These are phyloP conservation scores for Penicillium nordicum DNA, from an alignment of 2,329 filamentous ascomycete genomes.

Conservation along the genomic window DNA sequence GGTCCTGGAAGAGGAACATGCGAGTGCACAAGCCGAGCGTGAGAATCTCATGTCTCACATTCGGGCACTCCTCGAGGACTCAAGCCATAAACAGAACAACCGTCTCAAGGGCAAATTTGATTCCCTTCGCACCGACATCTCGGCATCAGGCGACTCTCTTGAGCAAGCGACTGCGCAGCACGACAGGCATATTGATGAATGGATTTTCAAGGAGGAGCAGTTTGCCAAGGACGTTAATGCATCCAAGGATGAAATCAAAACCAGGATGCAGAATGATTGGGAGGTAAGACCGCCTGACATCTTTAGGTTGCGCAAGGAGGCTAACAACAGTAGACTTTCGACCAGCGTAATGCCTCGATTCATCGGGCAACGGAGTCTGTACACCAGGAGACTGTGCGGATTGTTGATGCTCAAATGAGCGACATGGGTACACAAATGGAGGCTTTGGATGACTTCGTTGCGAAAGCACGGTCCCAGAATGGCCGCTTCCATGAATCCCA, in stretches of 20 bases:
- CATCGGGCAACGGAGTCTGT: conserved; percentile 80
- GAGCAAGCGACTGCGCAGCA: conserved; percentile 65
- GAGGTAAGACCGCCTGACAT: conserved; percentile 51
- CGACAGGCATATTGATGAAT: conserved; percentile 67
- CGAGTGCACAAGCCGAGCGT: conserved; percentile 69
- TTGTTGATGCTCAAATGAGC: conserved; percentile 83
- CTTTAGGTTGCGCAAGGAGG: neutral
- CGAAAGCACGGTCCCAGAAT: conserved; percentile 76
- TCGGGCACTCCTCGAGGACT: conserved; percentile 68
- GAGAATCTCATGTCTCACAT: conserved; percentile 73
- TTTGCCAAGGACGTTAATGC: conserved; percentile 68
- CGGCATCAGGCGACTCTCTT: conserved; percentile 61
- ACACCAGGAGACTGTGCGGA: conserved; percentile 82
- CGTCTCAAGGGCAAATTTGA: conserved; percentile 64
- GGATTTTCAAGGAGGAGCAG: conserved; percentile 65
- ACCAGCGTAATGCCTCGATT: conserved; percentile 77
- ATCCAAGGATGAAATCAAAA: conserved; percentile 75
- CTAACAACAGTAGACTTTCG: conserved; percentile 57
- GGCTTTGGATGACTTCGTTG: conserved; percentile 85
- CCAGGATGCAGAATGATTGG: conserved; percentile 83
- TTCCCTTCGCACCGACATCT: conserved; percentile 62
- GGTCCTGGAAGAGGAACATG: conserved; percentile 71
- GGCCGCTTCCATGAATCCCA: conserved; percentile 71
- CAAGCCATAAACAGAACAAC: conserved; percentile 68
- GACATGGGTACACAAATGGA: conserved; percentile 87